Evolutionary conservation across 768 basidiomycete species (phyloP).

Genomic region (Pulveroboletus sp.): DNA sequence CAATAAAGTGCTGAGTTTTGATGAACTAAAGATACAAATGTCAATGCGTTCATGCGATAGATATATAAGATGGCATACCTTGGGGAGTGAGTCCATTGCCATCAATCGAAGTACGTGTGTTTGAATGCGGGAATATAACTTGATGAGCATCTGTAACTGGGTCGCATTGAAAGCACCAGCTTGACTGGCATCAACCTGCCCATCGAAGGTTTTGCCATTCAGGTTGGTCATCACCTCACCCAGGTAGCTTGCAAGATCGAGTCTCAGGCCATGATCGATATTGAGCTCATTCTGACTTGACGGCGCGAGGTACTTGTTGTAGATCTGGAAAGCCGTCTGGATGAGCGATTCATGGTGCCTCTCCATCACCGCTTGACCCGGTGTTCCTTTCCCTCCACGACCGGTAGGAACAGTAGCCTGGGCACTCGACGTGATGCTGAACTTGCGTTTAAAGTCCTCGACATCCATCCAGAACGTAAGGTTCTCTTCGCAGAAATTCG

Average conservation of each 20-base stretch:
- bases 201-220: conserved; percentile 73
- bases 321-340: conserved; percentile 89
- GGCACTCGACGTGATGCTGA: conserved; percentile 91
- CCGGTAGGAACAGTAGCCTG: conserved; percentile 48
- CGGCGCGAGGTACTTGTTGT: conserved; percentile 92
- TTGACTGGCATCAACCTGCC: conserved; percentile 77
- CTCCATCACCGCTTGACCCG: conserved; percentile 90
- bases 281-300: conserved; percentile 95
- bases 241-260: conserved; percentile 90
- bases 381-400: conserved; percentile 47
- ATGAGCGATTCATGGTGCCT: conserved; percentile 93
- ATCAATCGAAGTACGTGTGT: conserved; percentile 94
- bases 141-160: conserved; percentile 90
- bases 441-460: conserved; percentile 93
- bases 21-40: conserved; percentile 56
- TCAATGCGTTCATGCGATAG: conserved; percentile 7
- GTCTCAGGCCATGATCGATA: conserved; percentile 94
- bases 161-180: conserved; percentile 87
- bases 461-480: conserved; percentile 97
- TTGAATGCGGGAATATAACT: conserved; percentile 94
- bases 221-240: conserved; percentile 79
- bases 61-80: conserved; percentile 44
- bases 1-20: conserved; percentile 78
- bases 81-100: conserved; percentile 99
- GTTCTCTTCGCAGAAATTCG: conserved; percentile 98